Base-by-base conservation (phyloP, 2,329 filamentous ascomycete species). In the Remersonia thermophila region DNA sequence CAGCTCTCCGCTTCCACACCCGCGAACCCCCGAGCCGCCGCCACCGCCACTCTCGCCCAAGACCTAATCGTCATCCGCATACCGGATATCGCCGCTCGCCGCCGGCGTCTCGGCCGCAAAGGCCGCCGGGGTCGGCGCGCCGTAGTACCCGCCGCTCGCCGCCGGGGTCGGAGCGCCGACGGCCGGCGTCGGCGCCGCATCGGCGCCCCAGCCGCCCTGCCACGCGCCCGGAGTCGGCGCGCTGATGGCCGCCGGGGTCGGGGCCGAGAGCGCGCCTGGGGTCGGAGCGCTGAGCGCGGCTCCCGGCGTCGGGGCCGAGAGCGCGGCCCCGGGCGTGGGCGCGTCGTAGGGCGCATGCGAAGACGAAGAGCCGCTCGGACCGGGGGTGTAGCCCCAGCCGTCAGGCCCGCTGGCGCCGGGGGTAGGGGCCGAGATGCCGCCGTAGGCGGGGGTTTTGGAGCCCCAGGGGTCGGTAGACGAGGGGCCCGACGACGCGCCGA, bases 371-470 rank as follows among this genome's bases (percentile, higher is more conserved):
- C 60, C 63, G 26, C 60, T 61, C 3, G 62, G 57, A 1, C 66
- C 67, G 2, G 69, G 65, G 2, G 70, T 71, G 52, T 73, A 74
- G 27, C 69, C 70, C 73, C 74, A 78, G 5, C 67, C 61, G 40
- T 79, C 73, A 34, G 65, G 65, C 35, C 66, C 71, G 51, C 68
- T 71, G 35, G 66, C 71, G 8, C 67, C 69, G 0, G 71, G 71
- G 1, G 72, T 76, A 2, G 71, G 70, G 3, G 71, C 72, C 3
- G 71, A 71, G 7, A 61, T n/a, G n/a, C n/a, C 64, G 17, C 71
- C 73, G 53, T 82, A 86, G 1, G 74, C 78, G 3, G 86, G 86
- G 1, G 85, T 93, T 56, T 87, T 83, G 20, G 80, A 81, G 6
- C 81, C 73, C 64, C 80, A 83, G 23, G 70, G 65, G 40, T 80